Conservation (phyloP, 495 filamentous ascomycete genomes). For the Talaromyces liani region DNA sequence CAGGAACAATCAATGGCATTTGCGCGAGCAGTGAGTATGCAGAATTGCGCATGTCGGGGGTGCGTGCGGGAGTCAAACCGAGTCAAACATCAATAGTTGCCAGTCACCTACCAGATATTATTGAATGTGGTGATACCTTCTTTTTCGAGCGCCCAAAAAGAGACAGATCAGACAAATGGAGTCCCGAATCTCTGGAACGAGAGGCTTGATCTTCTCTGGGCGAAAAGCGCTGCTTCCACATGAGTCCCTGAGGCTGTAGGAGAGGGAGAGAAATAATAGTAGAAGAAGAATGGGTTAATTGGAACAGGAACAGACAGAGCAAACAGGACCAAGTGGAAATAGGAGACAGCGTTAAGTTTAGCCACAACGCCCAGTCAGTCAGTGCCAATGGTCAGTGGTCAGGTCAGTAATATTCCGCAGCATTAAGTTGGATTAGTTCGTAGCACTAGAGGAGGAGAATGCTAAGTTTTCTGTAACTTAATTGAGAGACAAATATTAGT, state of each 20-base stretch:
- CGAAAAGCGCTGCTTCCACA: slow-evolving; percentile 41
- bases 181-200: slow-evolving; percentile 13
- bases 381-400: neutral
- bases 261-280: slow-evolving; percentile 10
- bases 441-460: neutral
- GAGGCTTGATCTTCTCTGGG: slow-evolving; percentile 38
- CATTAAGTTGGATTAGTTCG: neutral
- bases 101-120: slow-evolving; percentile 5
- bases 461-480: neutral
- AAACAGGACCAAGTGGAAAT: neutral
- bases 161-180: slow-evolving; percentile 26
- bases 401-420: neutral
- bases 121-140: neutral
- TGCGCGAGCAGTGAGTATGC: neutral
- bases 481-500: neutral
- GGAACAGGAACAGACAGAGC: neutral
- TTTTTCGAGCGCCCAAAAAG: slow-evolving; percentile 36
- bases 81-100: neutral
- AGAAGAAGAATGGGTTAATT: slow-evolving; percentile 9
- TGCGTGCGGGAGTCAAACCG: neutral
- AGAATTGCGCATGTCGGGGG: neutral
- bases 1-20: neutral
- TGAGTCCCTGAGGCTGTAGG: slow-evolving; percentile 18
- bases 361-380: neutral
- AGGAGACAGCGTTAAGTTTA: neutral